Conservation (phyloP, 306 rosid species). For the Pterocarpus santalinus region DNA sequence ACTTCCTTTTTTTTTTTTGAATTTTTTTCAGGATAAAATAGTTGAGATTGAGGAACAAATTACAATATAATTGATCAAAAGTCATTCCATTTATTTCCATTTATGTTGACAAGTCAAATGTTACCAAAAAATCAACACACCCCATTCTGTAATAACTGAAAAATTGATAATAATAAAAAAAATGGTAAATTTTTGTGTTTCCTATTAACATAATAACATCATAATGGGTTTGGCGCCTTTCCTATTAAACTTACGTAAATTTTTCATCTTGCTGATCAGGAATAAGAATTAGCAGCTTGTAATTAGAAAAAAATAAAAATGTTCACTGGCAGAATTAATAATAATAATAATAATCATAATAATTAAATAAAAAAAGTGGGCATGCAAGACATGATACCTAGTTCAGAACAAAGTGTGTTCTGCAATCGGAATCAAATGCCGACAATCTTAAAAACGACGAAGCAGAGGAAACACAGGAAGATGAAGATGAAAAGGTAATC, state of each 20-base stretch:
- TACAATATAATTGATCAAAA: not conserved
- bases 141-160: not conserved
- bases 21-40: no score
- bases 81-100: not conserved
- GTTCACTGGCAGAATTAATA: not conserved
- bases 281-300: not conserved
- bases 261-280: not conserved
- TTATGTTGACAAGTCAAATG: slow-evolving; percentile 8
- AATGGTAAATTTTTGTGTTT: not conserved
- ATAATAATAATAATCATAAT: not conserved
- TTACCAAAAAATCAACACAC: not conserved
- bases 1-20: no score
- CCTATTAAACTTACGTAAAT: not conserved
- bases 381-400: slow-evolving; percentile 6
- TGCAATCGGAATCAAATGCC: slow-evolving; percentile 46
- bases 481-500: slow-evolving; percentile 78
- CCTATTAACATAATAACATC: no score
- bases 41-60: not conserved
- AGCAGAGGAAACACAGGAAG: slow-evolving; percentile 70
- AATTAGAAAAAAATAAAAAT: not conserved
- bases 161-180: not conserved
- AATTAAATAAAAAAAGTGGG: not conserved
- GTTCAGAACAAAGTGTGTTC: not conserved
- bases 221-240: not conserved
- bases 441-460: slow-evolving; percentile 66